These are phyloP conservation scores for Purshia tridentata DNA, from an alignment of 306 rosid genomes.

Conservation along the genomic window DNA sequence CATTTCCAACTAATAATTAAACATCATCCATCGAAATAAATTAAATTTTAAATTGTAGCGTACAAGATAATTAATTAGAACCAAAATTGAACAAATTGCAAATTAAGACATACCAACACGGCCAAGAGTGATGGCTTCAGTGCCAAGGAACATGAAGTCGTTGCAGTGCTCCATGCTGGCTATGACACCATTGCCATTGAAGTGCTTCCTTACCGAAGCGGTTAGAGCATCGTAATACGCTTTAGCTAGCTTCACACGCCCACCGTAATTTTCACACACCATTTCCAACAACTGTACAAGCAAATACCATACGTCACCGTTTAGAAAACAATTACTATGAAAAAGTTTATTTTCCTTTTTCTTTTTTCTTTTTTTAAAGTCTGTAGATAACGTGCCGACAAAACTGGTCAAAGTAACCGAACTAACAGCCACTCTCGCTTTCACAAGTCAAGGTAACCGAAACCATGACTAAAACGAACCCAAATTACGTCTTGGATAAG, in stretches of 20 bases:
- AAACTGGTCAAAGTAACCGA: conserved; percentile 21
- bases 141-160: conserved; percentile 94
- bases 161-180: conserved; percentile 99
- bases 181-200: conserved; percentile 88
- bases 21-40: background rate
- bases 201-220: conserved; percentile 71
- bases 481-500: too few relatives aligned
- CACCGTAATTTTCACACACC: conserved; percentile 89
- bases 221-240: conserved; percentile 87
- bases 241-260: conserved; percentile 83
- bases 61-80: background rate
- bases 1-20: background rate
- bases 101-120: conserved; percentile 69
- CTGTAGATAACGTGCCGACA: conserved; percentile 42
- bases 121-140: conserved; percentile 84
- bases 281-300: conserved; percentile 64
- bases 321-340: background rate
- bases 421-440: background rate
- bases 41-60: too few relatives aligned
- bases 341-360: background rate
- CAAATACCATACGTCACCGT: background rate
- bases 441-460: background rate
- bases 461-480: too few relatives aligned
- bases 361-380: too few relatives aligned
- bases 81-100: background rate